Percentiles rank a stretch among this genome's conserved stretches.
Conservation (phyloP, 2,329 filamentous ascomycete species). For the Colletotrichum tabaci region DNA sequence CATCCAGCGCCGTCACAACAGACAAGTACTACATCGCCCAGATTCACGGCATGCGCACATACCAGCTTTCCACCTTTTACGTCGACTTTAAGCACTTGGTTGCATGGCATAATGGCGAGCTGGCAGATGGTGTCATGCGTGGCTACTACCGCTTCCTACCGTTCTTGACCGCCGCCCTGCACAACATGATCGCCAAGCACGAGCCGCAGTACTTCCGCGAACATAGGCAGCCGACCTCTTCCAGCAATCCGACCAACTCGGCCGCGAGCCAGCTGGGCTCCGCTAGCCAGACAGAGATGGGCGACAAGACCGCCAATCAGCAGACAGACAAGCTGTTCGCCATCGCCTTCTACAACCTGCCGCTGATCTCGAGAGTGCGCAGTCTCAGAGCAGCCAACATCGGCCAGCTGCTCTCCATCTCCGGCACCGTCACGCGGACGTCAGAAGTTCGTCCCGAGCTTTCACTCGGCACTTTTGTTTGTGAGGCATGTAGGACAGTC, state of each 20-base stretch:
- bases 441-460: constrained; percentile 97
- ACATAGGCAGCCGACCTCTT: constrained; percentile 87
- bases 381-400: constrained; percentile 91
- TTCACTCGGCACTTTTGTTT: constrained; percentile 92
- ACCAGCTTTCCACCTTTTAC: constrained; percentile 87
- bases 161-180: constrained; percentile 88
- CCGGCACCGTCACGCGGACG: constrained; percentile 95
- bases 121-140: constrained; percentile 88
- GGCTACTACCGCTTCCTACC: constrained; percentile 97
- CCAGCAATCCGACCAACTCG: constrained; percentile 79
- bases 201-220: constrained; percentile 95
- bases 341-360: constrained; percentile 93
- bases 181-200: constrained; percentile 95
- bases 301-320: constrained; percentile 87
- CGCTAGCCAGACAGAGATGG: constrained; percentile 75
- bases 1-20: constrained; percentile 79
- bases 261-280: constrained; percentile 74
- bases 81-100: constrained; percentile 90
- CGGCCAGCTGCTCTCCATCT: constrained; percentile 94
- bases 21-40: constrained; percentile 90
- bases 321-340: constrained; percentile 98
- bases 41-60: constrained; percentile 82
- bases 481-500: constrained; percentile 87
- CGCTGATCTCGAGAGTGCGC: constrained; percentile 87
- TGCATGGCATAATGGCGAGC: constrained; percentile 81